Conservation (phyloP, 805 yeast species). For the Candida hispaniensis region DNA sequence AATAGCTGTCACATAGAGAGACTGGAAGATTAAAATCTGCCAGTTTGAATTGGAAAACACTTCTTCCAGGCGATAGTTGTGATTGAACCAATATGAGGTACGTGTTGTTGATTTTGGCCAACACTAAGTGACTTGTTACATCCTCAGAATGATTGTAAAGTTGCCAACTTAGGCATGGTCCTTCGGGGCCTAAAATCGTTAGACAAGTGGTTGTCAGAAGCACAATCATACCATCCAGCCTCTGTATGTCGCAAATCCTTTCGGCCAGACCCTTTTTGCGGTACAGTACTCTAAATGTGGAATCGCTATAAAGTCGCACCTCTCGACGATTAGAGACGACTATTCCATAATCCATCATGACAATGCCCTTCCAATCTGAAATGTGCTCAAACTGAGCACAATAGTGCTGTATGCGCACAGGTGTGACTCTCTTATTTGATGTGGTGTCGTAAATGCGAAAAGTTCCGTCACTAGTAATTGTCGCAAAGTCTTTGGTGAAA, state of each 20-base stretch:
- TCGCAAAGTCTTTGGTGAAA: background rate
- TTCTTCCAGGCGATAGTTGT: background rate
- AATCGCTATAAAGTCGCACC: conserved; percentile 1
- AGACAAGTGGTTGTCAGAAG: background rate
- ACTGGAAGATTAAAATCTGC: background rate
- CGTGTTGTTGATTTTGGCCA: background rate
- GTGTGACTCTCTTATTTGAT: background rate
- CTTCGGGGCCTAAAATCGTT: background rate
- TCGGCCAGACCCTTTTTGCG: background rate
- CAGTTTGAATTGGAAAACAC: background rate
- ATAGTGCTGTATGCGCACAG: conserved; percentile 1
- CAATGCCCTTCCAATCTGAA: conserved; percentile 3
- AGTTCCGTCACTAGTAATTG: conserved; percentile 7
- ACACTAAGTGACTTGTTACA: background rate
- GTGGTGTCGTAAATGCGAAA: conserved; percentile 1
- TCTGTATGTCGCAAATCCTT: background rate
- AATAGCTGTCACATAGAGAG: background rate
- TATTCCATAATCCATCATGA: background rate
- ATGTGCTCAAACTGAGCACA: background rate
- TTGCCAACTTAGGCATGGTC: background rate
- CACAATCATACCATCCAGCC: background rate
- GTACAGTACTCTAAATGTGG: conserved; percentile 1
- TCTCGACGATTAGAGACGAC: background rate
- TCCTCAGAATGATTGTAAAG: background rate
- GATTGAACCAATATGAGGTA: background rate